Base-by-base conservation (phyloP, 257 asterid genomes). In the Nicotiana attenuata region DNA sequence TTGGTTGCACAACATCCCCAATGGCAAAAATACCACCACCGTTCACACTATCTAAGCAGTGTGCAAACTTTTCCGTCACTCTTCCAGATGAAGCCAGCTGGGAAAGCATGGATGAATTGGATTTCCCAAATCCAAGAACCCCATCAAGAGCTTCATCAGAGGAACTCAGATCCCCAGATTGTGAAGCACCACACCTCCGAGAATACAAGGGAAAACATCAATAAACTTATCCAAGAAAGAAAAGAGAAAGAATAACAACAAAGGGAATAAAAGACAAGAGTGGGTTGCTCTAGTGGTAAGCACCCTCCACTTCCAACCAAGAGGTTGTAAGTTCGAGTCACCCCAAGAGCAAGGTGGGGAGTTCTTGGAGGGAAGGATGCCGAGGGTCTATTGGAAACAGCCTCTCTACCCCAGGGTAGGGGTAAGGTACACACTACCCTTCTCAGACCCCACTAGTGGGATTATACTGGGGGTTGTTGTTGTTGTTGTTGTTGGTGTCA, bases 21-120 rank as follows among this genome's bases (percentile, higher is more conserved):
- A 96, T 92, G 81, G 99, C 99, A 90, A 96, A 96, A 83, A 96
- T 96, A 83, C 99, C 99, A 79, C 99, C 99, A 88, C 98, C 99
- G 83, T 93, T 94, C 75, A 89, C 97, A 7, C 98, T 97, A 85
- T 94, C 99, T 82, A 96, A 87, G 86, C 99, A 96, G 89, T 94
- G 99, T 29, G 99, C 99, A 89, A 96, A 96, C 97, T 92, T 93
- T 83, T 90, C 92, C 85, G 87, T 96, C 65, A 96, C 95, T 87
- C 92, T 93, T 79, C 97, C 97, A 65, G 99, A 84, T 76, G 94
- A 90, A 84, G 97, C 98, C 81, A 94, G 92, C 90, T 96, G 99
- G 80, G 99, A 96, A 84, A 96, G 94, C 93, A 93, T 87, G 82
- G 99, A 96, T 52, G 97, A 90, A 85, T 96, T 96, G 76, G 98